Conservation (phyloP, 2,329 filamentous ascomycete species). For the Fusarium sp. region DNA sequence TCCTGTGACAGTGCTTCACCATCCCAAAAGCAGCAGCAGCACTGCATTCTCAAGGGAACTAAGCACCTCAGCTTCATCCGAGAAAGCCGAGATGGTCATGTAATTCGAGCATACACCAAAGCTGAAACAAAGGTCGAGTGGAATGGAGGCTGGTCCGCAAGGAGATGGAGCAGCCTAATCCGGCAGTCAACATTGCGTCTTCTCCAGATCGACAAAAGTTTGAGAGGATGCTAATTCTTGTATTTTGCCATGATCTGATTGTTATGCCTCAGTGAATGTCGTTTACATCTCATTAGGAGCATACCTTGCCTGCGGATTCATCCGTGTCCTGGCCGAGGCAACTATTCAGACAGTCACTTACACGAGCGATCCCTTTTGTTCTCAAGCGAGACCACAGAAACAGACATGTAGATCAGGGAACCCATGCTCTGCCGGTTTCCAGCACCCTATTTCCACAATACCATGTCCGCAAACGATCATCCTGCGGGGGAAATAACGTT, state of each 20-base stretch:
- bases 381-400: not conserved
- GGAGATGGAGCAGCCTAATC: not conserved
- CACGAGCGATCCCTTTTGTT: not conserved
- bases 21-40: conserved; percentile 5
- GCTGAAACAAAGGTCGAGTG: not conserved
- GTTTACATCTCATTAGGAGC: too few relatives aligned
- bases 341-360: too few relatives aligned
- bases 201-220: not conserved
- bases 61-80: not conserved
- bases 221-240: too few relatives aligned
- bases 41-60: not conserved
- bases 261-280: too few relatives aligned
- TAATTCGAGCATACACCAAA: not conserved
- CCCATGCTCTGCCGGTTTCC: too few relatives aligned
- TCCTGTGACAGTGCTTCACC: not conserved
- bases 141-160: conserved; percentile 15
- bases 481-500: not conserved
- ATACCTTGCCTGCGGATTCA: too few relatives aligned
- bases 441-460: not conserved
- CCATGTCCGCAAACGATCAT: not conserved
- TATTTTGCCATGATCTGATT: not conserved
- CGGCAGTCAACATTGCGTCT: not conserved
- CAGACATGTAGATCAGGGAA: not conserved
- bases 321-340: too few relatives aligned
- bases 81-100: conserved; percentile 4